phyloP scores from a whole-genome alignment of 2,329 filamentous ascomycete species.

The Fusarium aywerte region DNA sequence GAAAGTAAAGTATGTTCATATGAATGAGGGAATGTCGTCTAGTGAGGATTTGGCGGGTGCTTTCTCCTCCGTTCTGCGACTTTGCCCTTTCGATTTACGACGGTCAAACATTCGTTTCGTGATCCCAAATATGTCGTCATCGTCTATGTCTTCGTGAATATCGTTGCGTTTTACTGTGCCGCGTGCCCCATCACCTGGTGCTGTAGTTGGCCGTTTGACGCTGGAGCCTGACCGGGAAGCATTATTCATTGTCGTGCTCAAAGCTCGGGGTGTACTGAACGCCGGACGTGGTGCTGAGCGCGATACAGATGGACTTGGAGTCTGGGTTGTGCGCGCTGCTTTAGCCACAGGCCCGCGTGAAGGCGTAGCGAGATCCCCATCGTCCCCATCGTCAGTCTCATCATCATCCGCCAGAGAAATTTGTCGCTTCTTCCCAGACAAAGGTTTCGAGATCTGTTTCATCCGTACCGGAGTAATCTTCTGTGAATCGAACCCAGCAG shows the following conservation, averaged over 20 bases:
- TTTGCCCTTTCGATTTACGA: constrained; percentile 47
- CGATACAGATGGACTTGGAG: constrained; percentile 18
- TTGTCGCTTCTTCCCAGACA: constrained; percentile 30
- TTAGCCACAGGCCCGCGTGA: constrained; percentile 19
- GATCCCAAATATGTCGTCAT: constrained; percentile 53
- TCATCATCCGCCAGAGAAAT: constrained; percentile 25
- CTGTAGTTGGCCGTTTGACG: constrained; percentile 12
- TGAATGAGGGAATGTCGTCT: constrained; percentile 54
- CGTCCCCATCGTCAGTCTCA: constrained; percentile 29
- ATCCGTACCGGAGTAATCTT: constrained; percentile 28
- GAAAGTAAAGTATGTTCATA: constrained; percentile 39
- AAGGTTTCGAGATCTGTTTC: background rate
- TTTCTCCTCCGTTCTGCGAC: constrained; percentile 35
- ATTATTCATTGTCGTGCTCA: constrained; percentile 16
- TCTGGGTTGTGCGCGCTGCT: background rate
- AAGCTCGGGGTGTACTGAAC: constrained; percentile 24
- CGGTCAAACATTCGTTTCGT: constrained; percentile 47
- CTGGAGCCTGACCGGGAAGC: background rate
- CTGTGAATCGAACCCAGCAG: constrained; percentile 44
- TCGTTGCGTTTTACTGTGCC: background rate
- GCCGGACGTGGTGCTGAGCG: constrained; percentile 25
- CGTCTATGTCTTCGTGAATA: constrained; percentile 41
- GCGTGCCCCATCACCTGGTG: constrained; percentile 1
- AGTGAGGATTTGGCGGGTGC: constrained; percentile 29
- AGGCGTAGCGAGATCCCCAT: constrained; percentile 32